Evolutionary conservation across 2,329 filamentous ascomycete species (phyloP).

Genomic region (Teratosphaeria epicoccoides): DNA sequence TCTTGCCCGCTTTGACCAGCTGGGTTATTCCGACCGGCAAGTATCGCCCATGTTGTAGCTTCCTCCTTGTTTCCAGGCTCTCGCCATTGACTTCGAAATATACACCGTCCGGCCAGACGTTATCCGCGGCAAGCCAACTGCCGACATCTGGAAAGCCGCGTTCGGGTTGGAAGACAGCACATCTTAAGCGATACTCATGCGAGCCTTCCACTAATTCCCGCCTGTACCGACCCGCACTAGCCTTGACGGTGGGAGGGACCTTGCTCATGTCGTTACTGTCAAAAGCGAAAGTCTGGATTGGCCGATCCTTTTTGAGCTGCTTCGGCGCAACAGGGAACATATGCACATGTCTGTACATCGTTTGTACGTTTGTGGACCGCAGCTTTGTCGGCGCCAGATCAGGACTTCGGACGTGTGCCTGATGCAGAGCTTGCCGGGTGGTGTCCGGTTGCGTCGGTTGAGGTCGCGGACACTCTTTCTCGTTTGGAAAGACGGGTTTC

Average conservation of each 20-base stretch:
- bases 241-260: slow-evolving; percentile 24
- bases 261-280: slow-evolving; percentile 30
- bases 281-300: slow-evolving; percentile 40
- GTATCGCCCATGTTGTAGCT: slow-evolving; percentile 64
- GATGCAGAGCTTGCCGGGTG: slow-evolving; percentile 43
- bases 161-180: slow-evolving; percentile 38
- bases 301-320: slow-evolving; percentile 20
- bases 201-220: slow-evolving; percentile 40
- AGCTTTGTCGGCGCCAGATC: slow-evolving; percentile 21
- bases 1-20: slow-evolving; percentile 48
- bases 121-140: slow-evolving; percentile 55
- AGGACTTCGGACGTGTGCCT: slow-evolving; percentile 47
- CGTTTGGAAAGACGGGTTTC: slow-evolving; percentile 10
- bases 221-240: slow-evolving; percentile 21
- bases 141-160: slow-evolving; percentile 30
- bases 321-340: slow-evolving; percentile 41
- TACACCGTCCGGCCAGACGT: slow-evolving; percentile 59
- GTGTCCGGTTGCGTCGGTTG: slow-evolving; percentile 36
- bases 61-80: slow-evolving; percentile 49
- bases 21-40: slow-evolving; percentile 63
- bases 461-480: slow-evolving; percentile 16
- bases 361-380: not conserved
- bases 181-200: slow-evolving; percentile 57
- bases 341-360: slow-evolving; percentile 49
- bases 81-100: slow-evolving; percentile 58